Base-by-base conservation (phyloP, 208 protist genomes). In the Leishmania major region DNA sequence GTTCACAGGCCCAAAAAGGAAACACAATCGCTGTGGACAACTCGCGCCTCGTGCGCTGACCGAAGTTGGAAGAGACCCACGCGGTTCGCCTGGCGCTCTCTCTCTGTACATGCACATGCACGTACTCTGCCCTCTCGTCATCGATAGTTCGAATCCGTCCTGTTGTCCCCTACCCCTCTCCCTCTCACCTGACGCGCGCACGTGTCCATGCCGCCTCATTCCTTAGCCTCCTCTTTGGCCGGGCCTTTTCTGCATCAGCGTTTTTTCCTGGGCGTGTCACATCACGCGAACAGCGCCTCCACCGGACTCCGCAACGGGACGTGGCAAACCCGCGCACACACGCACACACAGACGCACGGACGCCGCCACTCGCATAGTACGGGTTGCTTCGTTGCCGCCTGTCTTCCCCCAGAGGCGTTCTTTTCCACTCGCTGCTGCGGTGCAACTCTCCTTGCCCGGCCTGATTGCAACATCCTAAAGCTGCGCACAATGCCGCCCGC, bases 401-500 rank as follows among this genome's bases (percentile, higher is more conserved):
- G 64, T 78, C 51, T 62, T 28, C 62, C 10, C 11, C 40, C 62
- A 13, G 57, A 25, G 57, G 35, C n/a, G n/a, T 49, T 57, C 31
- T 17, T 45, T 62, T 25, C 57, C 25, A 31, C 57, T 13, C 11
- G 57, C 13, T 7, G 62, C 62, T 37, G 31, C 31, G 13, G 31
- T 40, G 37, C 19, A 45, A 22, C 55, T 75, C 70, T 72, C 57
- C n/a, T 59, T 77, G 28, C 60, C 17, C 73, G 15, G 19, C 47
- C 67, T 4, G 15, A n/a, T 78, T 55, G 37, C 40, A 53, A 51
- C 49, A 55, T 31, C 35, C 53, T 55, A 25, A 40, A 1, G 19
- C 60, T 28, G 7, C 13, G 25, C 22, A n/a, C 62, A 0, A 91
- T 89, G 88, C 78, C 88, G 19, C 88, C 88, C 0, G 43, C 80